phyloP scores from a whole-genome alignment of 345 rosid genomes.

The Reutealis trisperma region DNA sequence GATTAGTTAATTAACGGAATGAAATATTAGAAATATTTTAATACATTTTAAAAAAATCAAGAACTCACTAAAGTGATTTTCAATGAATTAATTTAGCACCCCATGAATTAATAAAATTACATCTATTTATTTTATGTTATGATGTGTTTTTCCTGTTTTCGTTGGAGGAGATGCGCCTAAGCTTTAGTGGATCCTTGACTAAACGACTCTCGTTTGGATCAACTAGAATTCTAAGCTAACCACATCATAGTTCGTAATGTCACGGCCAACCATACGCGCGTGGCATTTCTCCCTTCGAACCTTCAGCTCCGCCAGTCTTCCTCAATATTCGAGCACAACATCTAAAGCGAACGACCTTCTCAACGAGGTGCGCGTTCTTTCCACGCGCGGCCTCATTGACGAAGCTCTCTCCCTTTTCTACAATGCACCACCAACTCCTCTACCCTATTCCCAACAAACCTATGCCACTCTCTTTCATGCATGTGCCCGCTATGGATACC shows the following conservation, averaged over 20 bases:
- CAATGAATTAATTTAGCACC: too few relatives aligned
- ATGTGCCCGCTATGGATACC: conserved; percentile 58
- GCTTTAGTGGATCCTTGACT: too few relatives aligned
- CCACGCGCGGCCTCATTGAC: conserved; percentile 44
- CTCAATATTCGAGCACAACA: background rate
- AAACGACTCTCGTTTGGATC: too few relatives aligned
- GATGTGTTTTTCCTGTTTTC: too few relatives aligned
- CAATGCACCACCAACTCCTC: conserved; percentile 27
- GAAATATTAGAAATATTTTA: too few relatives aligned
- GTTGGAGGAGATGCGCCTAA: too few relatives aligned
- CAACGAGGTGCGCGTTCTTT: conserved; percentile 27
- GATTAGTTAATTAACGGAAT: too few relatives aligned
- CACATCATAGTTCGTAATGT: background rate
- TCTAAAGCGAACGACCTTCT: conserved; percentile 24
- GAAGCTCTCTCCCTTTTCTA: conserved; percentile 54
- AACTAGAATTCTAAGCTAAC: too few relatives aligned
- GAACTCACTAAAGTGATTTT: too few relatives aligned
- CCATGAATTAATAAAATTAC: too few relatives aligned
- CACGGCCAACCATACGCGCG: conserved; percentile 19
- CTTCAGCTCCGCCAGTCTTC: conserved; percentile 9
- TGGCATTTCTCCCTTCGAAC: conserved; percentile 26
- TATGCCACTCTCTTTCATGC: conserved; percentile 66
- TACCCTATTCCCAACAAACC: conserved; percentile 36
- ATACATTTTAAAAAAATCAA: too few relatives aligned
- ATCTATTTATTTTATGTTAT: too few relatives aligned